Conservation (phyloP, 164 flowering plant species). For the Liriodendron chinense region DNA sequence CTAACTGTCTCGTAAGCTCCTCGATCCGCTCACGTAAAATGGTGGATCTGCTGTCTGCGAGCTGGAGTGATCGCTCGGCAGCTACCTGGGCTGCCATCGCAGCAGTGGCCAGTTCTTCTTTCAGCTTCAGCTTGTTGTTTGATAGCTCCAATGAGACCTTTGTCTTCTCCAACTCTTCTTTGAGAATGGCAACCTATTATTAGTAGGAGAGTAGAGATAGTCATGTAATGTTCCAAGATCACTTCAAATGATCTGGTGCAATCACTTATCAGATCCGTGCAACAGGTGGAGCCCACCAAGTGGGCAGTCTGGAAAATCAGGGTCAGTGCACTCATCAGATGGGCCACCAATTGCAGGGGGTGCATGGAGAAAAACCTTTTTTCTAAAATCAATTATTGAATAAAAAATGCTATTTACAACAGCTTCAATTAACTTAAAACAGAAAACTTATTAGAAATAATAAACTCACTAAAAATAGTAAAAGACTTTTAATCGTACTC, state of each 20-base stretch:
- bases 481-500: too few relatives aligned
- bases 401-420: too few relatives aligned
- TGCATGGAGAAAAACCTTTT: too few relatives aligned
- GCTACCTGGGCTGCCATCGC: conserved; percentile 84
- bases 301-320: too few relatives aligned
- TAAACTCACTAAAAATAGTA: too few relatives aligned
- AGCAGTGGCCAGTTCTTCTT: conserved; percentile 67
- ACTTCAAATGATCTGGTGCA: neutral
- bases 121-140: conserved; percentile 61
- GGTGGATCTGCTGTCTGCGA: conserved; percentile 62
- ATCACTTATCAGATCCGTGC: too few relatives aligned
- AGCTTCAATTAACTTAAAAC: too few relatives aligned
- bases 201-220: neutral
- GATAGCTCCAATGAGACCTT: conserved; percentile 46
- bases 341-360: too few relatives aligned
- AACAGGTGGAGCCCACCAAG: too few relatives aligned
- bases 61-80: conserved; percentile 64
- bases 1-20: conserved; percentile 63
- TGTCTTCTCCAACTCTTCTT: conserved; percentile 60
- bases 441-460: too few relatives aligned
- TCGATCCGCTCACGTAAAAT: conserved; percentile 49
- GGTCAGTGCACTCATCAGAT: too few relatives aligned
- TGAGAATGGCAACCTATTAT: conserved; percentile 42
- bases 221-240: neutral
- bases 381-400: too few relatives aligned